Evolutionary conservation across 73 alveolate species (phyloP).

Genomic region (Paramecium primaurelia): DNA sequence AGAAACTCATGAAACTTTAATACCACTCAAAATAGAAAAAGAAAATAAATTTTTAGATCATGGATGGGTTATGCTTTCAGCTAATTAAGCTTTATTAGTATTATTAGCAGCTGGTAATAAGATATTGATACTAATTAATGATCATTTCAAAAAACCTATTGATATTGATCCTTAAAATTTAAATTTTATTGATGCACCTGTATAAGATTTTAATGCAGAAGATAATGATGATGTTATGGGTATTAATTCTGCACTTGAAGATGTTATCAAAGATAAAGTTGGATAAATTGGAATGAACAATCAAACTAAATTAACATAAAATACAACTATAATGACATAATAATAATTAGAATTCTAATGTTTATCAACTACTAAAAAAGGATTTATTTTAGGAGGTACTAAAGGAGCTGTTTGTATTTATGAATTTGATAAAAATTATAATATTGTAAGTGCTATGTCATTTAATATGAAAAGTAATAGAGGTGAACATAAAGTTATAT

Average conservation of each 20-base stretch:
- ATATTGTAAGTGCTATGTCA: slow-evolving; percentile 42
- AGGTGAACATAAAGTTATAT: slow-evolving; percentile 55
- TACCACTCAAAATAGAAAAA: slow-evolving; percentile 55
- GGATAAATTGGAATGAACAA: neutral
- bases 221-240: slow-evolving; percentile 60
- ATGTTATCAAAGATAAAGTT: slow-evolving; percentile 47
- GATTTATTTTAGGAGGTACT: slow-evolving; percentile 57
- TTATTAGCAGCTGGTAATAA: slow-evolving; percentile 58
- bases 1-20: slow-evolving; percentile 49
- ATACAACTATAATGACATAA: neutral
- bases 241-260: slow-evolving; percentile 46
- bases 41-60: slow-evolving; percentile 60
- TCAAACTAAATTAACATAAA: slow-evolving; percentile 21
- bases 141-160: slow-evolving; percentile 45
- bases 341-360: slow-evolving; percentile 42
- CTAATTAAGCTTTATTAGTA: slow-evolving; percentile 37
- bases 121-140: slow-evolving; percentile 29
- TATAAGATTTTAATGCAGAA: slow-evolving; percentile 40
- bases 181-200: slow-evolving; percentile 58
- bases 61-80: slow-evolving; percentile 51
- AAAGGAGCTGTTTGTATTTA: slow-evolving; percentile 55
- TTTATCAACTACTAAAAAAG: slow-evolving; percentile 53
- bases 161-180: slow-evolving; percentile 57
- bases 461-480: slow-evolving; percentile 51
- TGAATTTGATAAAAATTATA: slow-evolving; percentile 52